Conservation (phyloP, 352 stramenopile species). For the Globisporangium viniferum region DNA sequence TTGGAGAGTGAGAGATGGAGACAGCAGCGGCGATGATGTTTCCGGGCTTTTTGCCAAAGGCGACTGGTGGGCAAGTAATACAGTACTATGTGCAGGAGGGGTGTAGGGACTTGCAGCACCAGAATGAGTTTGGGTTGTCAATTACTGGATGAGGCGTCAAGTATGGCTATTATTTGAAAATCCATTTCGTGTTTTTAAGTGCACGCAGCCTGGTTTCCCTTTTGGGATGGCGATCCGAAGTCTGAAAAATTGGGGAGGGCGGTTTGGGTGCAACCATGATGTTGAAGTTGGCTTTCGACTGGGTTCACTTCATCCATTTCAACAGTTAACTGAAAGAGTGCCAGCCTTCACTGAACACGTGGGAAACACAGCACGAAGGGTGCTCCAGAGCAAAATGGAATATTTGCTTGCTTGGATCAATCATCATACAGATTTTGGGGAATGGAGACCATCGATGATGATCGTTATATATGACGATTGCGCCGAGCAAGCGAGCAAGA, state of each 20-base stretch:
- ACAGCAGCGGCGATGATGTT: background rate
- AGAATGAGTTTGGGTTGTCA: background rate
- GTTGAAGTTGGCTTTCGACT: background rate
- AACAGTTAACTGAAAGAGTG: background rate
- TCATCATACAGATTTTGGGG: no score
- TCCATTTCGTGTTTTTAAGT: background rate
- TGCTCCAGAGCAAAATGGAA: no score
- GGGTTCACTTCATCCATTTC: background rate
- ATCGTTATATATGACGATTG: no score
- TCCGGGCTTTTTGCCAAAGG: no score
- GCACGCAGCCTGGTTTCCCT: background rate
- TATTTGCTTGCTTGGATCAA: no score
- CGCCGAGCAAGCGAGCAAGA: no score
- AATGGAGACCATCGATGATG: no score
- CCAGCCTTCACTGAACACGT: no score
- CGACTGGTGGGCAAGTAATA: background rate
- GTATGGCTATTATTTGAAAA: background rate
- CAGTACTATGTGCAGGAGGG: background rate
- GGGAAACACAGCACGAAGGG: no score
- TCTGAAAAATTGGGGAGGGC: background rate
- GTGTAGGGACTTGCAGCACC: background rate
- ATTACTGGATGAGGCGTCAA: background rate
- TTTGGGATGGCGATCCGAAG: background rate
- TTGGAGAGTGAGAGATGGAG: background rate
- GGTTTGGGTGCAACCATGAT: background rate